A percentile compares a stretch with the other conserved stretches of the same genome.
Evolutionary conservation across 1,284 basidiomycete genomes (phyloP).

Genomic region (Meripilus lineatus): DNA sequence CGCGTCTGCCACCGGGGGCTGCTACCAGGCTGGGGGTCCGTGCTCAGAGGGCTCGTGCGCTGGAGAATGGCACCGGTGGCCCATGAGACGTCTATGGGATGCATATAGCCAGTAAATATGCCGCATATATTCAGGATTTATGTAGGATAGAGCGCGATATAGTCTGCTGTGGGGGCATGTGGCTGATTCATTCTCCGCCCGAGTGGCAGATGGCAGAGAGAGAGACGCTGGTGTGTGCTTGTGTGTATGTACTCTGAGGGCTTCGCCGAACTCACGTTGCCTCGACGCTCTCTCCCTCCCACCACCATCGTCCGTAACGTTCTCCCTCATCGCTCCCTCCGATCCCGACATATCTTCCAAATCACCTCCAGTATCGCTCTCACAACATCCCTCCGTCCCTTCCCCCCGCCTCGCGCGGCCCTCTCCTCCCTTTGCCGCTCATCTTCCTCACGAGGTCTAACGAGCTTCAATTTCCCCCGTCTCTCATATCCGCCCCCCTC

Average conservation of each 20-base stretch:
- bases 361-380: constrained; percentile 6
- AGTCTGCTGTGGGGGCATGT: too few relatives aligned
- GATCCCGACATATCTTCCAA: constrained; percentile 11
- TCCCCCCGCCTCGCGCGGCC: constrained; percentile 22
- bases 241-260: constrained; percentile 21
- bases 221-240: not conserved
- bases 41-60: too few relatives aligned
- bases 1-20: too few relatives aligned
- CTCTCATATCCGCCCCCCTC: constrained; percentile 1
- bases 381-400: too few relatives aligned
- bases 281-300: constrained; percentile 23
- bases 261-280: constrained; percentile 24
- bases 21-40: too few relatives aligned
- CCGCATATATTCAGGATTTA: too few relatives aligned
- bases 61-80: too few relatives aligned
- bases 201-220: not conserved
- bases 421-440: constrained; percentile 21
- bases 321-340: constrained; percentile 16
- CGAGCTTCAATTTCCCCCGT: constrained; percentile 15
- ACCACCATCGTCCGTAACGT: constrained; percentile 22
- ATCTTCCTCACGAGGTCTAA: constrained; percentile 10
- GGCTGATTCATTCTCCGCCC: constrained; percentile 10
- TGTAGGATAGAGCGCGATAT: too few relatives aligned
- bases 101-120: too few relatives aligned
- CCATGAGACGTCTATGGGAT: too few relatives aligned